Percentiles rank a stretch among this genome's conserved stretches.
These are phyloP conservation scores for Acanthamoeba castellanii DNA, from an alignment of 208 protist genomes.

Conservation along the genomic window DNA sequence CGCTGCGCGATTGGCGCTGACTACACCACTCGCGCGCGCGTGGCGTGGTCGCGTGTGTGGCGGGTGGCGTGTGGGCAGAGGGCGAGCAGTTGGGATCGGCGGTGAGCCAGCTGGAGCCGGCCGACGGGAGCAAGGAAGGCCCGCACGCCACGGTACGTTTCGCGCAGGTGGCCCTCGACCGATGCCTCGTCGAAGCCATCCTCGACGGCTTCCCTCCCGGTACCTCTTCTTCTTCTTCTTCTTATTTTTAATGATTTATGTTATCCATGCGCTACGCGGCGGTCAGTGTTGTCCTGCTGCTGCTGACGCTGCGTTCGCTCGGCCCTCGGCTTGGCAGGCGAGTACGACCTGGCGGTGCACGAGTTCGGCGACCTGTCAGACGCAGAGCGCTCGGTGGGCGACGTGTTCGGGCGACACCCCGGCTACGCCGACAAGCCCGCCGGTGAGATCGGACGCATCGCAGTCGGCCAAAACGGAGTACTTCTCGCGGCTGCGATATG, in stretches of 20 bases:
- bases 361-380: slow-evolving; percentile 35
- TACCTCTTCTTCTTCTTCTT: background rate
- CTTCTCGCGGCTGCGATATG: background rate
- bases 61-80: background rate
- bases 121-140: background rate
- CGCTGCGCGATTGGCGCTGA: background rate
- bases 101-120: slow-evolving; percentile 38
- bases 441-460: background rate
- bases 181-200: slow-evolving; percentile 26
- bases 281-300: too few relatives aligned
- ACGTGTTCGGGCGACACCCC: background rate
- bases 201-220: slow-evolving; percentile 11
- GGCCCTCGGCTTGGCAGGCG: background rate
- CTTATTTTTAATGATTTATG: background rate
- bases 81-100: slow-evolving; percentile 30
- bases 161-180: background rate
- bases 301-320: background rate
- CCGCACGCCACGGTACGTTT: slow-evolving; percentile 35
- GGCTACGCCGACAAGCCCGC: background rate
- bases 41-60: background rate
- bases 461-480: background rate
- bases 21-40: background rate
- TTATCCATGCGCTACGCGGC: too few relatives aligned
- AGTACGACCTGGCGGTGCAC: slow-evolving; percentile 15
- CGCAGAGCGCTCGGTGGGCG: background rate